Base-by-base conservation (phyloP, 306 rosid species). In the Acacia acuminata region DNA sequence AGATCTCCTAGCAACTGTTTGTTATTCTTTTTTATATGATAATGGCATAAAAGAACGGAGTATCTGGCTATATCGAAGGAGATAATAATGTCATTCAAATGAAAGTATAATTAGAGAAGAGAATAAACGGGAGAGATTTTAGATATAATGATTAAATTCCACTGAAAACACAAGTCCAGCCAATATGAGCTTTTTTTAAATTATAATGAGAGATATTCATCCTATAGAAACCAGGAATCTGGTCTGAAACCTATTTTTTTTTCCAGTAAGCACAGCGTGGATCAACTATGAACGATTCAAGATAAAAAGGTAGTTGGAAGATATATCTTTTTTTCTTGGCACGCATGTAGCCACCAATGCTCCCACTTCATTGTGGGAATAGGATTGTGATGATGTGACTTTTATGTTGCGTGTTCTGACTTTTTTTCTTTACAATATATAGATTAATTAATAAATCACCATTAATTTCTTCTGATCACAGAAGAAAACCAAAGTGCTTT, bases 71-170 rank as follows among this genome's bases (percentile, higher is more conserved):
- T 56, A 20, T 56, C 22, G n/a, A 32, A 32, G 19, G 71, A 17
- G 81, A 45, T 15, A 74, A 82, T 82, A 74, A 82, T 82, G 77
- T 60, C 79, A 61, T 82, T 75, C 50, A 19, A 32, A 64, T 32
- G 55, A 44, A 24, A 43, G 55, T 43, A 86, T 77, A 64, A 86
- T 80, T 45, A 60, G 2, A 16, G 24, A 44, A 14, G 77, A 55
- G 80, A 86, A 83, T 53, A 10, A 64, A 58, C 67, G 15, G 79
- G 77, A 71, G 81, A 25, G 76, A 73, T 22, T 73, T 84, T 84
- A 77, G 84, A 78, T 87, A 83, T 81, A 73, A 77, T 87, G 45
- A 87, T 84, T 78, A 44, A 77, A 81, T 81, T 78, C 84, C 87
- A 81, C 78, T 77, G 34, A 11, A 83, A 76, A 20, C 40, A 67